Conservation (phyloP, 1,284 basidiomycete genomes). For the Pholiota adiposa region DNA sequence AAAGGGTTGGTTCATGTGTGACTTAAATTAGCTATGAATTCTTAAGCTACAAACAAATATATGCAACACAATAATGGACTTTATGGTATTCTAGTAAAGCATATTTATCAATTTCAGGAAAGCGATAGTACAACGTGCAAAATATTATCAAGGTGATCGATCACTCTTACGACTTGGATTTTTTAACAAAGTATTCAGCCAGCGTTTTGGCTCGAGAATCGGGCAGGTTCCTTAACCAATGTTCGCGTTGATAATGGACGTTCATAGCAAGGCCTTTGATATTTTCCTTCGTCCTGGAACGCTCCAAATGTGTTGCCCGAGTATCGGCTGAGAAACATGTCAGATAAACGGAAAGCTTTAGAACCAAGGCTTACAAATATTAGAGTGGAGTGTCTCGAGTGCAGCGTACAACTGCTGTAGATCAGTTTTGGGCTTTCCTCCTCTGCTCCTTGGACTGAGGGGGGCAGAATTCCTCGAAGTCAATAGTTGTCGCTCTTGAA, state of each 20-base stretch:
- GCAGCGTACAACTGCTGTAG: conserved; percentile 50
- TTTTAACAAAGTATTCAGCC: conserved; percentile 26
- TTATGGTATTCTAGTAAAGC: too few species aligned
- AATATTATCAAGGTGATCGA: too few species aligned
- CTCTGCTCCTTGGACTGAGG: conserved; percentile 35
- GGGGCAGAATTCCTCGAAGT: conserved; percentile 17
- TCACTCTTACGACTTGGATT: conserved; percentile 9
- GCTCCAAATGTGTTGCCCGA: conserved; percentile 71
- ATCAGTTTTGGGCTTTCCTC: conserved; percentile 39
- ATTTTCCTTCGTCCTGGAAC: conserved; percentile 68
- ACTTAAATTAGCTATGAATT: too few species aligned
- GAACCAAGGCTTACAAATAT: conserved; percentile 52
- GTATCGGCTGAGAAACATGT: conserved; percentile 56
- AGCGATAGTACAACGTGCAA: too few species aligned
- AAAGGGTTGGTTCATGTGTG: too few species aligned
- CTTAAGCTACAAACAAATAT: neutral
- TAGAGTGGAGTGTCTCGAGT: conserved; percentile 58
- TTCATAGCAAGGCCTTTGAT: conserved; percentile 66
- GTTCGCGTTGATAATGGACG: conserved; percentile 61
- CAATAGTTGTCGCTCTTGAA: conserved; percentile 41
- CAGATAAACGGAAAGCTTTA: neutral
- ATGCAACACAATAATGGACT: neutral
- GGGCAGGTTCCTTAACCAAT: conserved; percentile 26
- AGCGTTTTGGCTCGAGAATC: conserved; percentile 19
- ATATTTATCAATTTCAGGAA: too few species aligned